phyloP scores from a whole-genome alignment of 305 asterid genomes.

The Petunia hybrid region DNA sequence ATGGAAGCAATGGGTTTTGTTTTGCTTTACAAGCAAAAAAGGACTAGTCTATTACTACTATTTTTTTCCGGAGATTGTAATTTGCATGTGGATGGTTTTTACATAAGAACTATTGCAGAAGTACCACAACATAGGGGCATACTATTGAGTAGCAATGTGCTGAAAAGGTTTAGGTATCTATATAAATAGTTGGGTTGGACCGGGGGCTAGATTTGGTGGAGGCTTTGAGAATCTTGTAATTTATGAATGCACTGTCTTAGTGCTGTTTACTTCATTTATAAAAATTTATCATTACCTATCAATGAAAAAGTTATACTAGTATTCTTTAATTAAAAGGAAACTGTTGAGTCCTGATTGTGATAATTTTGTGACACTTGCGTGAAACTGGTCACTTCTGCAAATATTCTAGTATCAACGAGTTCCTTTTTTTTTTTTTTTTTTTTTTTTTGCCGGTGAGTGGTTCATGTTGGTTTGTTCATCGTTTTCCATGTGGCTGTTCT shows the following conservation, averaged over 20 bases:
- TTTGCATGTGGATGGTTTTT: neutral
- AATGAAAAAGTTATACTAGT: neutral
- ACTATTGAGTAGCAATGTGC: neutral
- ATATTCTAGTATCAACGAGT: neutral
- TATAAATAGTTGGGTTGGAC: neutral
- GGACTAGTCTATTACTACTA: neutral
- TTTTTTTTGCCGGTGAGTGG: neutral
- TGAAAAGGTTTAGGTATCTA: neutral
- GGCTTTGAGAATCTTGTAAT: too few species aligned
- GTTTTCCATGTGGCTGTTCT: neutral
- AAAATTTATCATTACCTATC: too few species aligned
- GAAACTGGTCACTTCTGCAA: constrained; percentile 15
- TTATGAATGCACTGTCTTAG: too few species aligned
- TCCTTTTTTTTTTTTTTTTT: neutral
- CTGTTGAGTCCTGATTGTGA: constrained; percentile 5
- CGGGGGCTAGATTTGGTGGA: neutral
- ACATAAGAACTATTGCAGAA: neutral
- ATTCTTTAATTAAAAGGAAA: neutral
- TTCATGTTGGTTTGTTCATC: neutral
- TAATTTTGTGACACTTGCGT: neutral
- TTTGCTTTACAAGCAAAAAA: neutral
- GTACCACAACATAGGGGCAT: neutral
- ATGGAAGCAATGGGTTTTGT: neutral
- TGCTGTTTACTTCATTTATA: too few species aligned
- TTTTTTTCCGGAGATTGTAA: neutral